phyloP scores from a whole-genome alignment of 371 early-diverging fungal genomes.

The Gilbertella persicaria region DNA sequence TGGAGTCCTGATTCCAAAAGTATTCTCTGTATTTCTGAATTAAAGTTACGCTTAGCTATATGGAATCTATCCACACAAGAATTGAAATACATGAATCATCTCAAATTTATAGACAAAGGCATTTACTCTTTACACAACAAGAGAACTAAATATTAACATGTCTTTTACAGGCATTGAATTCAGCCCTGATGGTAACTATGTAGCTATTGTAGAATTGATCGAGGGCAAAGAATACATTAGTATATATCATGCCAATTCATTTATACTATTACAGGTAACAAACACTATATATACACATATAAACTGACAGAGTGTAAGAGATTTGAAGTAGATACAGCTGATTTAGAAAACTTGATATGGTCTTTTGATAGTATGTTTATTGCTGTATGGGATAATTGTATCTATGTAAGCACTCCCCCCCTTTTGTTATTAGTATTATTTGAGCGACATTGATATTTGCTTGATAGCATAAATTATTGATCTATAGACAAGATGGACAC shows the following conservation, averaged over 20 bases:
- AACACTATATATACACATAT: neutral
- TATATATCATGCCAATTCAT: slow-evolving; percentile 67
- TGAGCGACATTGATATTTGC: slow-evolving; percentile 7
- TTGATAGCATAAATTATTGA: slow-evolving; percentile 60
- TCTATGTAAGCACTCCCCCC: slow-evolving; percentile 37
- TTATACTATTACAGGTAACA: slow-evolving; percentile 20
- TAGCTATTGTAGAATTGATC: slow-evolving; percentile 60
- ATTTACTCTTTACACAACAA: neutral
- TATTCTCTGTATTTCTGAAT: slow-evolving; percentile 67
- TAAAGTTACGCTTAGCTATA: slow-evolving; percentile 37
- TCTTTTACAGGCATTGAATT: slow-evolving; percentile 50
- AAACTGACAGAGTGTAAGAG: slow-evolving; percentile 32
- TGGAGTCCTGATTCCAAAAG: slow-evolving; percentile 70
- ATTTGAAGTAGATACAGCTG: slow-evolving; percentile 68
- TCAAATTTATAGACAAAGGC: slow-evolving; percentile 20
- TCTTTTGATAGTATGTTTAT: slow-evolving; percentile 83
- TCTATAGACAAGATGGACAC: slow-evolving; percentile 74
- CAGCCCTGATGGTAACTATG: slow-evolving; percentile 67
- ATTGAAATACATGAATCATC: slow-evolving; percentile 16
- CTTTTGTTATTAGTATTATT: neutral
- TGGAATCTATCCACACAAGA: slow-evolving; percentile 20
- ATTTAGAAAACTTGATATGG: slow-evolving; percentile 74
- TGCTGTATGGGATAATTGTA: slow-evolving; percentile 69
- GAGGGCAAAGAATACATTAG: slow-evolving; percentile 74
- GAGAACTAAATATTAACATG: neutral